Evolutionary conservation across 768 basidiomycete species (phyloP), one percentile per base, ranked within the genome.

Genomic region (Rhodotorula diobovata): DNA sequence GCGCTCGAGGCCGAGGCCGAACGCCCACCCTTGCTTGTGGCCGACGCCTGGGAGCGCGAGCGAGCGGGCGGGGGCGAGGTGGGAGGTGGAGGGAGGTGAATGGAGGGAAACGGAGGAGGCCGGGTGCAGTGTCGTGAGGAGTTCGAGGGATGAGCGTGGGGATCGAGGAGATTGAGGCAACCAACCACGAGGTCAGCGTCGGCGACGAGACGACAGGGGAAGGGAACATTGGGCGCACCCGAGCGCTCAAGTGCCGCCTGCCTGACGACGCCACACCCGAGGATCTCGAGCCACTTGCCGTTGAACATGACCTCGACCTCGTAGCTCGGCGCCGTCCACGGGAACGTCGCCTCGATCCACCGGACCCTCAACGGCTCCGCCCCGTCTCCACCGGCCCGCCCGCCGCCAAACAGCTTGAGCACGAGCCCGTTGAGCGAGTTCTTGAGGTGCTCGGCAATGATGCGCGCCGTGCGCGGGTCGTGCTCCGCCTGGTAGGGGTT

Each of bases 331-430:
- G 88, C 90, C 66, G 96, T 99, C 84, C 95, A 99, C 3, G 96
- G 96, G 82, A 99, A 98, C 78, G 90, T 91, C 4, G 95, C 92
- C 79, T 97, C 93, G 73, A 98, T 97, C 96, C 96, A 99, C 32
- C 96, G 84, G 37, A 99, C 89, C 73, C 86, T 84, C 71, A 99
- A 83, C 35, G 96, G 94, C 61, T 90, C 86, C 9, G 48, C 48
- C 48, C 85, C 83, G 28, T 82, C 82, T 34, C 81, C 83, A 21
- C 37, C 83, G 82, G 43, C 66, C 70, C 68, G 28, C 23, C 63
- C 62, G 9, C 63, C 62, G 9, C 90, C 90, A 79, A 98, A 97
- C 37, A 99, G 82, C 64, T 85, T 84, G 63, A 93, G 83, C 74
- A 99, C 86, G 61, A 99, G 83, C 54, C 87, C 86, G 78, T 97